These are phyloP conservation scores for Spergularia marina DNA, from an alignment of 148 eudicot species.

Conservation along the genomic window DNA sequence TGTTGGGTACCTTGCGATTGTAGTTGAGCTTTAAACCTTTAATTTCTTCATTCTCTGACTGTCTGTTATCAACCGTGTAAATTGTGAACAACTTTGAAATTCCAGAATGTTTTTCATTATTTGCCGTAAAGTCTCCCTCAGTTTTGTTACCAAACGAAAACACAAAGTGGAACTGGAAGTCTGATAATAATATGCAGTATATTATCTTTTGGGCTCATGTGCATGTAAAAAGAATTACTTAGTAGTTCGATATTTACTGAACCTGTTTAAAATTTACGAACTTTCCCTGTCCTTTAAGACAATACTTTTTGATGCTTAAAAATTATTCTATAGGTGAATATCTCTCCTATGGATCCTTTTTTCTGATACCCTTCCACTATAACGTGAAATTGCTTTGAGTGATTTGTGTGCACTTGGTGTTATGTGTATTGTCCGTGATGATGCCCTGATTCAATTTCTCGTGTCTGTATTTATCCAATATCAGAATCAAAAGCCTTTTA, in stretches of 20 bases:
- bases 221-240: background rate
- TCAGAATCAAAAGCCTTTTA: no score
- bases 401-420: background rate
- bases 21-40: no score
- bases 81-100: background rate
- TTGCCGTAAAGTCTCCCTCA: background rate
- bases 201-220: background rate
- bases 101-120: background rate
- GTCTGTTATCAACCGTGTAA: no score
- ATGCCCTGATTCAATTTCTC: background rate
- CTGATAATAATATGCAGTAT: background rate
- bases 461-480: no score
- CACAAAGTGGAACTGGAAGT: background rate
- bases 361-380: background rate
- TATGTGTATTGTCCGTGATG: background rate
- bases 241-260: background rate
- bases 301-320: background rate
- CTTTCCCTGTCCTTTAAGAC: background rate
- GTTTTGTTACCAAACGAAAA: no score
- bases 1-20: no score
- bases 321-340: no score
- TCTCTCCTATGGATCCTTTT: no score
- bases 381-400: background rate
- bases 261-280: background rate
- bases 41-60: no score